These are phyloP conservation scores for Podila clonocystis DNA, from an alignment of 192 early-diverging fungal genomes.

Conservation along the genomic window DNA sequence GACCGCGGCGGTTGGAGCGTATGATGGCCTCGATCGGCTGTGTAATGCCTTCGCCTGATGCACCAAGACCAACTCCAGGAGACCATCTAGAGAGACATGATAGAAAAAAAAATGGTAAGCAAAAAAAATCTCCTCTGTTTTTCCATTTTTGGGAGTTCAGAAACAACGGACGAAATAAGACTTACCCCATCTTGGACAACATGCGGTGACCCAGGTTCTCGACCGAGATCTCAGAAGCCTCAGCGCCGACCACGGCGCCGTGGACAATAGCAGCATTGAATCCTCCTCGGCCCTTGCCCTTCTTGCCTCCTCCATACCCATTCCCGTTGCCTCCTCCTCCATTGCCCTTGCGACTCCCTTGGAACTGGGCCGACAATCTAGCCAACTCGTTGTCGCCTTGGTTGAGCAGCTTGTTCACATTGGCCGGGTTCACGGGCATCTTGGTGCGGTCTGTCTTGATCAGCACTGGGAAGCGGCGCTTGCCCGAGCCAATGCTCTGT, in stretches of 20 bases:
- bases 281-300: constrained; percentile 9
- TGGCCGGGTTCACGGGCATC: constrained; percentile 54
- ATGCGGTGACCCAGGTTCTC: constrained; percentile 75
- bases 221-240: constrained; percentile 61
- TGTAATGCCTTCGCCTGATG: constrained; percentile 56
- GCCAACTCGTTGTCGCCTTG: constrained; percentile 50
- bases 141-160: not conserved
- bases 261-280: constrained; percentile 21
- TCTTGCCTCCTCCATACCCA: constrained; percentile 2
- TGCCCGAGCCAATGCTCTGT: constrained; percentile 57
- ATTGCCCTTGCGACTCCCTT: constrained; percentile 29
- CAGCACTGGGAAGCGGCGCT: constrained; percentile 46
- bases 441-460: constrained; percentile 56
- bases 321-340: not conserved
- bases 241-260: constrained; percentile 67
- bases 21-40: constrained; percentile 64
- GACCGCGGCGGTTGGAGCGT: constrained; percentile 54
- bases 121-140: not conserved
- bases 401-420: constrained; percentile 49
- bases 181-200: constrained; percentile 74
- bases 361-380: constrained; percentile 26
- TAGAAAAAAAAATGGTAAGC: not conserved
- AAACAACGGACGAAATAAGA: not conserved
- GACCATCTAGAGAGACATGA: constrained; percentile 47
- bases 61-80: constrained; percentile 57